Base-by-base conservation (phyloP, 768 basidiomycete species). In the Agrocybe praecox region DNA sequence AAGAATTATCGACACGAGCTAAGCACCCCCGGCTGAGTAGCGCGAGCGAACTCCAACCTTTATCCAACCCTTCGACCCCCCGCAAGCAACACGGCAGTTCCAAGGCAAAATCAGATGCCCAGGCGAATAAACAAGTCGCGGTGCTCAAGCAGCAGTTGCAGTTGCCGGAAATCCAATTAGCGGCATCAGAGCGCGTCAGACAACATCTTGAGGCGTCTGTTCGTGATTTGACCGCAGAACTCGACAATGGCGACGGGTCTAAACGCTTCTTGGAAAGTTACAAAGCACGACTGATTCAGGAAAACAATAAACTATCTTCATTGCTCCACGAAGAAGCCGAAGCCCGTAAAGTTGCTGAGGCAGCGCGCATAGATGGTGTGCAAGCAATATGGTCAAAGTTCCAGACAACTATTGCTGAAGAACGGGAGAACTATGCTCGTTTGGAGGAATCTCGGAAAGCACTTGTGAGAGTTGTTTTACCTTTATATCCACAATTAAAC, bases 381-480 rank as follows among this genome's bases (percentile, higher is more conserved):
- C 84, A 87, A 58, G 80, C 79, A 0, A 82, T 88, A 76, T 88
- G 86, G 86, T 72, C 76, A 36, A 87, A 86, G 59, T 85, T 87
- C 74, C 81, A 84, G 69, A 78, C 75, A 58, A 79, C 80, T 0
- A 85, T 87, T 34, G 57, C 75, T 0, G 77, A 80, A 47, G 87
- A 89, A 66, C 79, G 86, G 21, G 81, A 85, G 47, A 86, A 79
- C 56, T 88, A 87, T 58, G 66, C 76, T 42, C 82, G 84, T 22
- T 70, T 89, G 14, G 89, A 90, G 61, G 89, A 88, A 60, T 89
- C 88, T 15, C 78, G 84, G 46, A 87, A 85, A 64, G 87, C 88
- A 52, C 67, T 90, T 62, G 87, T 89, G 69, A 59, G 85, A 12
- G 22, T 40, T n/a, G 33, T 15, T 18, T 40, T n/a, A n/a, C n/a